Evolutionary conservation across 2,329 filamentous ascomycete species (phyloP), one percentile per base, ranked within the genome.

Genomic region (Ascochyta lentis): DNA sequence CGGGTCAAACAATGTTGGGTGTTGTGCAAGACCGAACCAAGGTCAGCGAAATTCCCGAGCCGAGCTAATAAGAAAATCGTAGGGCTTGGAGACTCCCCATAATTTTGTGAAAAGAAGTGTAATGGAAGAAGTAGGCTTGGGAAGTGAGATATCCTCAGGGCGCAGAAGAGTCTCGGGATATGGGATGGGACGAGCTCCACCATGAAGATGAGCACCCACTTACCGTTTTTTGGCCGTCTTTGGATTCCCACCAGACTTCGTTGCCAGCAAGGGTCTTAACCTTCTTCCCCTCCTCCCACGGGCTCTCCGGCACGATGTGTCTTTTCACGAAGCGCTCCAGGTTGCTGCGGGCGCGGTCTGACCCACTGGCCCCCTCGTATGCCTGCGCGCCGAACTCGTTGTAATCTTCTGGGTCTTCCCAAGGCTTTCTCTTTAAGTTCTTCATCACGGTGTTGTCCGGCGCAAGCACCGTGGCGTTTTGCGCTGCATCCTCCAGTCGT

Each of bases 381-480:
- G 89, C 91, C 29, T 87, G 77, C 1, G 83, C 81, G 0, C 91
- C 92, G 3, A 89, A 78, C 1, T 76, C 75, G 3, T 81, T 78
- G 72, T 95, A 94, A 63, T 96, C 92, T 48, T 83, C 77, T 0
- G 89, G 85, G 60, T 93, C 82, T 67, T 88, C 91, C 91, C 91
- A 96, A 0, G 93, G 93, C 75, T 97, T 98, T 48, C 89, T 83
- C 0, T 92, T 90, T 23, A 98, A 80, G 0, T 77, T 79, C 62
- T 90, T 89, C 69, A 99, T 86, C 3, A 88, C 92, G 16, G 84
- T 86, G 80, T 99, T 98, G 49, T 90, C 80, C 0, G 95, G 95
- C 5, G 93, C 94, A 3, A 98, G 85, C 23, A 98, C 87, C 2
- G 92, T 97, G 15, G 90, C 90, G 72, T 94, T 93, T 54, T 83